These are phyloP conservation scores for Neurospora sp. DNA, from an alignment of 495 filamentous ascomycete species.

Conservation along the genomic window DNA sequence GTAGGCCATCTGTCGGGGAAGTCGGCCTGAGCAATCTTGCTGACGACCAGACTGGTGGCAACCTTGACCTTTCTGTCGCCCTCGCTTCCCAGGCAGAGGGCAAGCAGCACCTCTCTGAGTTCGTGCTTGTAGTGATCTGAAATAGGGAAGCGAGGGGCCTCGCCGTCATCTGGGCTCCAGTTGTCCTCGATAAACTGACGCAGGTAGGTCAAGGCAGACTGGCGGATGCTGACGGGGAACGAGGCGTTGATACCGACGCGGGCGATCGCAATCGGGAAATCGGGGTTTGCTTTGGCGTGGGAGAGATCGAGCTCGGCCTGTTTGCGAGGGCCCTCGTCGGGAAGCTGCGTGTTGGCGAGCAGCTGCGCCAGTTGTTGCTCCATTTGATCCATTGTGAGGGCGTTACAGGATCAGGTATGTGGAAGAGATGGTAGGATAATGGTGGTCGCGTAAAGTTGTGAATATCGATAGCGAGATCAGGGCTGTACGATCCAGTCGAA, in stretches of 20 bases:
- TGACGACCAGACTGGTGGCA: constrained; percentile 77
- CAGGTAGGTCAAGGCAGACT: constrained; percentile 70
- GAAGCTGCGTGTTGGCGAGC: constrained; percentile 67
- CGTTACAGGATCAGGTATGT: neutral
- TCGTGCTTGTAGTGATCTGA: constrained; percentile 60
- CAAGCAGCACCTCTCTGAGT: constrained; percentile 57
- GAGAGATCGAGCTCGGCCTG: constrained; percentile 69
- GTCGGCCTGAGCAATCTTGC: constrained; percentile 88
- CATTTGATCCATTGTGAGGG: constrained; percentile 37
- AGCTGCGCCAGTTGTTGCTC: constrained; percentile 76
- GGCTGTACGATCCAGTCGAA: neutral
- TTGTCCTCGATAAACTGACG: constrained; percentile 68
- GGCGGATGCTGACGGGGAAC: constrained; percentile 62
- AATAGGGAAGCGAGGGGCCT: constrained; percentile 57
- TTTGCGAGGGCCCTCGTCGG: constrained; percentile 57
- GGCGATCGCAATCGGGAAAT: constrained; percentile 66
- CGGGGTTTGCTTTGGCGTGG: constrained; percentile 49
- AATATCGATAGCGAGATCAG: neutral
- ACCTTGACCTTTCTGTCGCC: constrained; percentile 77
- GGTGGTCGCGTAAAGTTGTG: neutral
- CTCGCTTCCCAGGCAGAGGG: constrained; percentile 63
- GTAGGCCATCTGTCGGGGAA: constrained; percentile 90
- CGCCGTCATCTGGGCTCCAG: constrained; percentile 53
- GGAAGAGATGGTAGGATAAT: neutral
- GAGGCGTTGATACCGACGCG: constrained; percentile 66